Evolutionary conservation across 108 stramenopile species (phyloP).

Genomic region (Pseudonitzschia pungens): DNA sequence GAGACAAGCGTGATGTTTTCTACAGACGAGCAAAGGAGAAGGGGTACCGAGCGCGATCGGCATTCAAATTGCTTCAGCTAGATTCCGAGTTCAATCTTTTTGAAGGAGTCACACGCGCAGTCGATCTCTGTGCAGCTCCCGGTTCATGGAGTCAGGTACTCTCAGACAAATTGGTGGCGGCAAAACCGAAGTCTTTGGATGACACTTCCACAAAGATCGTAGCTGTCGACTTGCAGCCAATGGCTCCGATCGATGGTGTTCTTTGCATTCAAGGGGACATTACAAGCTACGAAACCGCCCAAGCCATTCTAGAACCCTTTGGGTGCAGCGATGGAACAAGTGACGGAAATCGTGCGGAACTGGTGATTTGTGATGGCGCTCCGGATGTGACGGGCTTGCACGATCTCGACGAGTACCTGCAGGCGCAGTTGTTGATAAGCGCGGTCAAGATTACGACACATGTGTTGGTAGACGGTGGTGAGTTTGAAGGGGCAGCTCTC

Average conservation of each 20-base stretch:
- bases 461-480: constrained; percentile 78
- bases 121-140: constrained; percentile 98
- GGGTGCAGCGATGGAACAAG: constrained; percentile 36
- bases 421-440: constrained; percentile 90
- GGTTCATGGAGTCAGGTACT: constrained; percentile 98
- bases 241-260: constrained; percentile 97
- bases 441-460: constrained; percentile 93
- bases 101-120: constrained; percentile 62
- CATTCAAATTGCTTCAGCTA: constrained; percentile 97
- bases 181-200: constrained; percentile 8
- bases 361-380: constrained; percentile 98
- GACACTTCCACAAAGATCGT: constrained; percentile 61
- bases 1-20: constrained; percentile 98
- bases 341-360: constrained; percentile 68
- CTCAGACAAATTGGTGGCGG: constrained; percentile 45
- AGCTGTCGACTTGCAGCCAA: constrained; percentile 96
- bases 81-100: constrained; percentile 96
- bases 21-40: constrained; percentile 95
- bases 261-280: constrained; percentile 93
- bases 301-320: constrained; percentile 80
- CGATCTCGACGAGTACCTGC: constrained; percentile 89
- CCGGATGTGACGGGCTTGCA: constrained; percentile 98
- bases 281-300: constrained; percentile 82
- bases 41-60: constrained; percentile 95
- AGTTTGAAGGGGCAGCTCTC: neutral